These are phyloP conservation scores for Colletotrichum nymphaeae DNA, from an alignment of 2,329 filamentous ascomycete species.

Conservation along the genomic window DNA sequence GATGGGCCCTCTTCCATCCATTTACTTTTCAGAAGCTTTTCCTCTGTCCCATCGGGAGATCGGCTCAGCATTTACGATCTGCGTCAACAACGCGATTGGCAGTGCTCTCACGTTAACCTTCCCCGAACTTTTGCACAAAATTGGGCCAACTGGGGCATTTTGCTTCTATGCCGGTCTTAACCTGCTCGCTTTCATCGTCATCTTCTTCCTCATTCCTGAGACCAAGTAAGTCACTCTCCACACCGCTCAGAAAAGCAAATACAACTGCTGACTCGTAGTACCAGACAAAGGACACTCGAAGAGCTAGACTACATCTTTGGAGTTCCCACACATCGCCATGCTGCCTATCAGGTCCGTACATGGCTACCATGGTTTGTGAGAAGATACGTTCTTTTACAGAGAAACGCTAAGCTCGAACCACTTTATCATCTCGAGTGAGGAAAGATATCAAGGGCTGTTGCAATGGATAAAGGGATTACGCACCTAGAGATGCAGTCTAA, in stretches of 20 bases:
- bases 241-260: background rate
- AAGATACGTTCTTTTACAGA: constrained; percentile 49
- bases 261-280: background rate
- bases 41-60: constrained; percentile 63
- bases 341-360: constrained; percentile 46
- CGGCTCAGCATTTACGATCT: constrained; percentile 46
- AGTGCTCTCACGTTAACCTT: constrained; percentile 51
- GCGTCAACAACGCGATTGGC: constrained; percentile 43
- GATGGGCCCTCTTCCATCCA: constrained; percentile 45
- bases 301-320: constrained; percentile 55
- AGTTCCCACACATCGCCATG: constrained; percentile 45
- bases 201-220: constrained; percentile 70
- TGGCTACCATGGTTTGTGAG: constrained; percentile 47
- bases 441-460: background rate
- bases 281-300: constrained; percentile 57
- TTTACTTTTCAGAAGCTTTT: constrained; percentile 67
- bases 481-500: too few relatives aligned
- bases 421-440: constrained; percentile 50
- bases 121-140: constrained; percentile 57
- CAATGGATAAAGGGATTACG: too few relatives aligned
- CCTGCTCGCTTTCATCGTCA: constrained; percentile 69
- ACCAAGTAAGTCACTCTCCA: constrained; percentile 53
- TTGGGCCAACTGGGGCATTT: constrained; percentile 58
- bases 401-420: constrained; percentile 49
- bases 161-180: constrained; percentile 72